Evolutionary conservation across 2,329 filamentous ascomycete species (phyloP), one percentile per base, ranked within the genome.

Genomic region (Daldinia eschscholtzii): DNA sequence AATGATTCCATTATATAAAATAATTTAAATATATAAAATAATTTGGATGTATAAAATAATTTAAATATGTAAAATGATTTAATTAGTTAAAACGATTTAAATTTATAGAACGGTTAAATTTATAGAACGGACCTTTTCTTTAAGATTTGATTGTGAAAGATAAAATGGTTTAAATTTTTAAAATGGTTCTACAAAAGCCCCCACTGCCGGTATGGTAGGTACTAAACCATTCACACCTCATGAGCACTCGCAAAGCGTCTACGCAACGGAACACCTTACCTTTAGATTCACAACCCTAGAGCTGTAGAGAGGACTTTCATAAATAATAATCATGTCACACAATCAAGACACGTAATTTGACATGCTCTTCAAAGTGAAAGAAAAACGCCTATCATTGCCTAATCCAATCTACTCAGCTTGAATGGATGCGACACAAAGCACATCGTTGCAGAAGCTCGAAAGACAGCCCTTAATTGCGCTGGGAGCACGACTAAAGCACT

Each of bases 381-480:
- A 73, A 75, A 66, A 72, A 66, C 67, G 68, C 70, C 74, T 75
- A 68, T 76, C 52, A 73, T 77, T 76, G 75, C 70, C 70, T 75
- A 67, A 52, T 64, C 59, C 71, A 73, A 74, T 64, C 68, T 67
- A 72, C 62, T 65, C 61, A 59, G 61, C 50, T 42, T 63, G 44
- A 37, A 57, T 56, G 67, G 63, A 65, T 28, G 28, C 39, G 57
- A 46, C 23, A 35, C 39, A 50, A 68, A 18, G 33, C 53, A 42
- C 46, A 53, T 61, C 46, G 50, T 53, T 62, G 64, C 63, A 60
- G 68, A 64, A 50, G 62, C 48, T 60, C 61, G 56, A 68, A 68
- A 68, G 59, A 67, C 28, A 59, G 23, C 48, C n/a, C 58, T 61
- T 37, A 37, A 57, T 64, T 42, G 52, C 58, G 30, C 42, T 50